phyloP scores from a whole-genome alignment of 2,329 filamentous ascomycete genomes.

The Cadophora sp. region DNA sequence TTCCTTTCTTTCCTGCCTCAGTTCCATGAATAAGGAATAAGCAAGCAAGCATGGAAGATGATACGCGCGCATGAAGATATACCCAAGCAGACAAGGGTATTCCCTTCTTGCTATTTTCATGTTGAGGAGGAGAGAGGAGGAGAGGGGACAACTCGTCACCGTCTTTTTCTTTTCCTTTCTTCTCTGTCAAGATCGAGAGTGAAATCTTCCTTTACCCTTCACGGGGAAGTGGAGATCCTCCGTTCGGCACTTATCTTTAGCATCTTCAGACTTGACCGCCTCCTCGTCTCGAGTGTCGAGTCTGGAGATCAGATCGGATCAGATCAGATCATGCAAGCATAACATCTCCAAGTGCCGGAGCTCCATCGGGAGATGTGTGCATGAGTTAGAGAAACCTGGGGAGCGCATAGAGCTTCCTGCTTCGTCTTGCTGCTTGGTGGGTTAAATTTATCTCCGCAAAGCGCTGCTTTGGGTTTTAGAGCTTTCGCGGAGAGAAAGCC shows the following conservation, averaged over 20 bases:
- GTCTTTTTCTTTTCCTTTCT: too few relatives aligned
- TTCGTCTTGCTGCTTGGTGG: too few relatives aligned
- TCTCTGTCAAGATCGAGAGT: too few relatives aligned
- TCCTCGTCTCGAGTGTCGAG: background rate
- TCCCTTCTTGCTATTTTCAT: background rate
- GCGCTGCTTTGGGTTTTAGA: background rate
- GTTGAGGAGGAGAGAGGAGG: background rate
- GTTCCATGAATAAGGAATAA: too few relatives aligned
- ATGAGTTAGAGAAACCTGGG: slow-evolving; percentile 12
- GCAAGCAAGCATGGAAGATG: background rate
- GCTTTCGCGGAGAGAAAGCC: slow-evolving; percentile 4
- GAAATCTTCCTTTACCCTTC: too few relatives aligned
- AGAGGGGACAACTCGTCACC: background rate
- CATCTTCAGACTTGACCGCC: background rate
- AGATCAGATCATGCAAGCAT: slow-evolving; percentile 15
- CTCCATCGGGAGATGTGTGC: slow-evolving; percentile 9
- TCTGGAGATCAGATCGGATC: slow-evolving; percentile 1
- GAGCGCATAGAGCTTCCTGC: background rate
- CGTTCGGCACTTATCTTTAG: background rate
- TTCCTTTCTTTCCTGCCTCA: too few relatives aligned
- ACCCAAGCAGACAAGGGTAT: background rate
- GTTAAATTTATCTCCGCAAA: background rate
- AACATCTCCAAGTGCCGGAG: background rate
- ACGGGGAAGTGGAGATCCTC: background rate
- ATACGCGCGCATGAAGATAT: slow-evolving; percentile 6